These are phyloP conservation scores for Lithohypha guttulata DNA, from an alignment of 2,329 filamentous ascomycete genomes.

Conservation along the genomic window DNA sequence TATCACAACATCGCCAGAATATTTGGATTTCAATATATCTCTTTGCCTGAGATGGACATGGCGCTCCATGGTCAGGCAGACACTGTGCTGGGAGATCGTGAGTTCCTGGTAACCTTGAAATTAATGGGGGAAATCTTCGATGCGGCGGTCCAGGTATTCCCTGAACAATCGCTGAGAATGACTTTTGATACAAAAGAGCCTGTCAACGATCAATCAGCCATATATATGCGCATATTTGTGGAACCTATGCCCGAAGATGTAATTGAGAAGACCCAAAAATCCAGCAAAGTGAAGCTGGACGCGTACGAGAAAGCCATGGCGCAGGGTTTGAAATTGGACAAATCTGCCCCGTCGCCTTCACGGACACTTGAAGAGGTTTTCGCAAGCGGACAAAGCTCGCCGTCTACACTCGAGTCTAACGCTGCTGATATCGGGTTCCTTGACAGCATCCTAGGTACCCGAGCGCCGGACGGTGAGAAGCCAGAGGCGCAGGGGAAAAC, in stretches of 20 bases:
- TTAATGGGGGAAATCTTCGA: conserved; percentile 72
- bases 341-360: not conserved
- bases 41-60: conserved; percentile 75
- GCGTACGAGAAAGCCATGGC: conserved; percentile 48
- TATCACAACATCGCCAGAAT: conserved; percentile 92
- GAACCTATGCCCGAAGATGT: conserved; percentile 67
- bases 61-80: conserved; percentile 70
- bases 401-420: conserved; percentile 10
- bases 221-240: conserved; percentile 81
- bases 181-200: conserved; percentile 66
- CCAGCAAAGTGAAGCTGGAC: conserved; percentile 53
- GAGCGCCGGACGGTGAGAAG: too few relatives aligned
- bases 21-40: conserved; percentile 94
- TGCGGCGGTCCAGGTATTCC: conserved; percentile 63
- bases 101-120: conserved; percentile 72
- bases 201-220: conserved; percentile 30
- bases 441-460: conserved; percentile 11
- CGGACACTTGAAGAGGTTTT: not conserved
- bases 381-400: not conserved
- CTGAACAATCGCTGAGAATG: conserved; percentile 61
- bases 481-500: conserved; percentile 1
- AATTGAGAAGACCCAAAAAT: conserved; percentile 62
- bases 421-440: conserved; percentile 18
- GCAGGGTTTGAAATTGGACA: not conserved
- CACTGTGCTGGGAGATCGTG: conserved; percentile 59